Evolutionary conservation across 2,329 filamentous ascomycete genomes (phyloP).

Genomic region (Fusarium continuum): DNA sequence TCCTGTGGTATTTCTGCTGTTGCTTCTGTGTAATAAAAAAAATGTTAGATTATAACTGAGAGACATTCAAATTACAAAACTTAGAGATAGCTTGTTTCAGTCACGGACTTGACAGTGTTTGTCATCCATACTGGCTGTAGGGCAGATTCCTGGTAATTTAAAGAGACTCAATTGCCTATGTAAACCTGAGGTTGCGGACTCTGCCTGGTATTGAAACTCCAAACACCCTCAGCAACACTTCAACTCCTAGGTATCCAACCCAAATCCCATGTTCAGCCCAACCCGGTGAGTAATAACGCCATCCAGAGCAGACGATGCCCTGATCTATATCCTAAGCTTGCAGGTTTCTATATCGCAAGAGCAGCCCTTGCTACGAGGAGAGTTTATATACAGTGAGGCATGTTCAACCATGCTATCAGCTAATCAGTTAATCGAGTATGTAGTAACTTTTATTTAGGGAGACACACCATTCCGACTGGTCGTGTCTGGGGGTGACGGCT

Average conservation of each 20-base stretch:
- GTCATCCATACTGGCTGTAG: too few species aligned
- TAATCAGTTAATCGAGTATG: background rate
- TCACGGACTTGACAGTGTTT: too few species aligned
- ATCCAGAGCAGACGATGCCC: conserved; percentile 1
- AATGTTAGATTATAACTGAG: background rate
- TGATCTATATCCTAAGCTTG: conserved; percentile 7
- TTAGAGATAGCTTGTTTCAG: too few species aligned
- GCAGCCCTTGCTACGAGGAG: background rate
- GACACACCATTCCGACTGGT: background rate
- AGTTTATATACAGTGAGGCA: conserved; percentile 12
- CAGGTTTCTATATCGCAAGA: background rate
- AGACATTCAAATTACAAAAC: too few species aligned
- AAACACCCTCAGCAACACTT: conserved; percentile 13
- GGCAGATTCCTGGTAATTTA: background rate
- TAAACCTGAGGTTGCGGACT: conserved; percentile 4
- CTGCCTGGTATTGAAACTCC: conserved; percentile 31
- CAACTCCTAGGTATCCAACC: background rate
- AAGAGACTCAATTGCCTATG: conserved; percentile 14
- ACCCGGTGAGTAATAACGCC: background rate
- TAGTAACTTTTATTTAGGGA: conserved; percentile 5
- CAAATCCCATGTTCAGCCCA: background rate
- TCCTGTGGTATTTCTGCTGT: background rate
- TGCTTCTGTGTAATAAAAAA: conserved; percentile 23
- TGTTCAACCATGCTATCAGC: background rate
- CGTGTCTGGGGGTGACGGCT: conserved; percentile 15